Conservation (phyloP, 2,329 filamentous ascomycete species). For the Colletotrichum sp. region DNA sequence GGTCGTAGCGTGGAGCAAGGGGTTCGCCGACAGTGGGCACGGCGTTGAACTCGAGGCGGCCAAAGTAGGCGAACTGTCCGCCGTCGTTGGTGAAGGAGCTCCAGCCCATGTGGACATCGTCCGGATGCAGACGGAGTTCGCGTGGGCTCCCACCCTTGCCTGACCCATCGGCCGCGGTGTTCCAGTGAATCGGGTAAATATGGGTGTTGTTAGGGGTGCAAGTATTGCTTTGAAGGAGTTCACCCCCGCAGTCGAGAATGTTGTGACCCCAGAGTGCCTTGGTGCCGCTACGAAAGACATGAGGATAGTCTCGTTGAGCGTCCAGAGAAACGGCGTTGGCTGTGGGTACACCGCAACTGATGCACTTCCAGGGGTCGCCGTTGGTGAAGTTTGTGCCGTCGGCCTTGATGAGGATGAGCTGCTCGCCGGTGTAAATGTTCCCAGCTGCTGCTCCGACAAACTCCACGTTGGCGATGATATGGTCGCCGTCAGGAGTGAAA, state of each 20-base stretch:
- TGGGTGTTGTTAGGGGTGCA: slow-evolving; percentile 39
- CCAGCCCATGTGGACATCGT: slow-evolving; percentile 46
- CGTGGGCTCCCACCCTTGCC: slow-evolving; percentile 36
- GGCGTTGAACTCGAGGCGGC: slow-evolving; percentile 44
- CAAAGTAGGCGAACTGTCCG: slow-evolving; percentile 37
- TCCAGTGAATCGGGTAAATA: slow-evolving; percentile 47
- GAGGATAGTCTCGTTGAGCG: slow-evolving; percentile 40
- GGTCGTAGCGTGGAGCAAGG: slow-evolving; percentile 39
- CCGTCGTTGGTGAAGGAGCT: slow-evolving; percentile 36
- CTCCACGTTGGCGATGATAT: slow-evolving; percentile 41
- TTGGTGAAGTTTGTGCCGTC: slow-evolving; percentile 45
- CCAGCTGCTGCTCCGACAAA: slow-evolving; percentile 46
- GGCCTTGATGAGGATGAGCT: slow-evolving; percentile 46
- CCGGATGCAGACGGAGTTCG: slow-evolving; percentile 50
- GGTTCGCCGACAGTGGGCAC: slow-evolving; percentile 32
- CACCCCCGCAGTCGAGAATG: slow-evolving; percentile 40
- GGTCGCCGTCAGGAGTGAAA: slow-evolving; percentile 46
- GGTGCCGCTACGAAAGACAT: slow-evolving; percentile 43
- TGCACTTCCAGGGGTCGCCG: slow-evolving; percentile 51
- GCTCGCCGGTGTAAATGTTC: slow-evolving; percentile 44
- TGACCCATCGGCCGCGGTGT: slow-evolving; percentile 32
- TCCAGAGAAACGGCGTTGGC: slow-evolving; percentile 30
- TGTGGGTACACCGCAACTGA: slow-evolving; percentile 45
- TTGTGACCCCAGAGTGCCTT: slow-evolving; percentile 36
- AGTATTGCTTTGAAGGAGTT: slow-evolving; percentile 33